A percentile compares a stretch with the other conserved stretches of the same genome.
phyloP scores from a whole-genome alignment of 2,329 filamentous ascomycete genomes.

The Pseudocercospora fuligena region DNA sequence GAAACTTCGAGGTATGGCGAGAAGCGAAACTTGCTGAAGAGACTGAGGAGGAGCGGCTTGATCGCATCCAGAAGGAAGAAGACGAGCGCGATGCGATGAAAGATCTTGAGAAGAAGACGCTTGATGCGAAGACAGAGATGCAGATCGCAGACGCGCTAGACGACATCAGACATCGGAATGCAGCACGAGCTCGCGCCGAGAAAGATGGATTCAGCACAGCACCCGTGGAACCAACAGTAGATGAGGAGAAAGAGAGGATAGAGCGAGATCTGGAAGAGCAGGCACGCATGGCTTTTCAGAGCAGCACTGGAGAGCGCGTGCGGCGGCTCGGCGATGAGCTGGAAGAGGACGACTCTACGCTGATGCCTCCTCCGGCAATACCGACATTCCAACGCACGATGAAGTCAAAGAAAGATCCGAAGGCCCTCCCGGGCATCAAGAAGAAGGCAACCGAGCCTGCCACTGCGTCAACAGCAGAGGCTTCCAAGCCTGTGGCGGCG shows the following conservation, averaged over 20 bases:
- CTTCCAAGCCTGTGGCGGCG: not conserved
- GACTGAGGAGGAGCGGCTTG: slow-evolving; percentile 84
- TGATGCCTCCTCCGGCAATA: slow-evolving; percentile 55
- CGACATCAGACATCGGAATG: slow-evolving; percentile 91
- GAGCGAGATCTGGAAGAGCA: slow-evolving; percentile 85
- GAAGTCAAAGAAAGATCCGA: slow-evolving; percentile 86
- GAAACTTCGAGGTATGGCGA: slow-evolving; percentile 93
- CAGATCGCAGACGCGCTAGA: slow-evolving; percentile 93
- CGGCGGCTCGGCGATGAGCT: slow-evolving; percentile 57
- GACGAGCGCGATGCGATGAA: slow-evolving; percentile 91
- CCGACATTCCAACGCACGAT: slow-evolving; percentile 75
- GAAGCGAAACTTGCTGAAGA: slow-evolving; percentile 70
- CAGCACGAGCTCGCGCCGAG: slow-evolving; percentile 77
- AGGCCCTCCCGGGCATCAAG: slow-evolving; percentile 80
- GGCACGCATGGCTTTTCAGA: slow-evolving; percentile 76
- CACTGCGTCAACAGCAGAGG: not conserved
- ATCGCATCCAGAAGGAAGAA: slow-evolving; percentile 79
- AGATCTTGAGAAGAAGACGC: slow-evolving; percentile 89
- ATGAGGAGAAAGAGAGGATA: slow-evolving; percentile 65
- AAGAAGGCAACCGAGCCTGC: slow-evolving; percentile 64
- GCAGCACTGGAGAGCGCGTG: slow-evolving; percentile 60
- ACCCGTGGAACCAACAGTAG: slow-evolving; percentile 59
- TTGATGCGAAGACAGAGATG: slow-evolving; percentile 94
- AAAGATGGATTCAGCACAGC: slow-evolving; percentile 63
- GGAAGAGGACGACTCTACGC: slow-evolving; percentile 42